Base-by-base conservation (phyloP, 768 basidiomycete species). In the Lentinus tigrinus region DNA sequence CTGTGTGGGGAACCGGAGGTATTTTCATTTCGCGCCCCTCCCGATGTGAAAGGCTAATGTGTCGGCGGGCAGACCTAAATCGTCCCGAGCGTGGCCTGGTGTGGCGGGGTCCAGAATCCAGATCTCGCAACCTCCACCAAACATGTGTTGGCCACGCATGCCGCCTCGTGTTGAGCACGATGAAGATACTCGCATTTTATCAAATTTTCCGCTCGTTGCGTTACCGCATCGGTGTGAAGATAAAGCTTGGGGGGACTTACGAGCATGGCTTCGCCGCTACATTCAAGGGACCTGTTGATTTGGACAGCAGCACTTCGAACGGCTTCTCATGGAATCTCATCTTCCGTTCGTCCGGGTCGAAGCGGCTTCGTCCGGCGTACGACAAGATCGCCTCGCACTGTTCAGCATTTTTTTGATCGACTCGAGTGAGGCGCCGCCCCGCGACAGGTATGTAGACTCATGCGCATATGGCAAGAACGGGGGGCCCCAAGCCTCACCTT, bases 401-500 rank as follows among this genome's bases (percentile, higher is more conserved):
- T 65, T 61, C 60, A 61, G 48, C 59, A 60, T 57, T 58, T 61
- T n/a, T 59, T 61, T 58, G 62, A 63, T 63, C 58, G 65, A 61
- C 52, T 61, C 59, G 52, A 28, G 47, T 54, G 47, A 61, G 58
- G 52, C 57, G 59, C 56, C 59, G 63, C 56, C 56, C 48, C 48
- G 61, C 58, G 51, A 46, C 64, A 47, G 60, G 38, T 65, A 36
- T 56, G 65, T 56, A 42, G 49, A 50, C 52, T 50, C 51, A 58
- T 47, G 63, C 60, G 53, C 58, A 58, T 61, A 64, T 60, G 57
- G 60, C 54, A 65, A 50, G 57, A 56, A 54, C 54, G 65, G 63
- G 65, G 63, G 64, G 69, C 66, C 61, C 69, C 65, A 65, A 67
- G 70, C 74, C 74, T 77, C 72, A 62, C 75, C 68, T 70, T 65